Percentiles rank a stretch among this genome's conserved stretches.
Conservation (phyloP, 177 flowering plant species). For the Tripterygium wilfordii region DNA sequence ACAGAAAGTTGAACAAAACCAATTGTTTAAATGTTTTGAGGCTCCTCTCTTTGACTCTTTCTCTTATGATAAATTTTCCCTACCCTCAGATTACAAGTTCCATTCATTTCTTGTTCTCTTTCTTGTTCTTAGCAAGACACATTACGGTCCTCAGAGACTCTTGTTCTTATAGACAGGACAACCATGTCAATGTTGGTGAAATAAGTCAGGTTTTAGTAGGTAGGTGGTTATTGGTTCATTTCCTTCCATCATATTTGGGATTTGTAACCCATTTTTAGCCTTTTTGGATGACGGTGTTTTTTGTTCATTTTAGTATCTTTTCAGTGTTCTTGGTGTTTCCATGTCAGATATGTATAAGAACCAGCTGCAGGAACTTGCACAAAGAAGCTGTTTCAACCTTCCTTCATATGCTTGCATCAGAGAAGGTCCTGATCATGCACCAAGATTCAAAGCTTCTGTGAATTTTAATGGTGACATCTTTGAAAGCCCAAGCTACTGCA, state of each 20-base stretch:
- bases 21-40: background rate
- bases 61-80: slow-evolving; percentile 3
- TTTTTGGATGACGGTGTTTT: background rate
- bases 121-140: background rate
- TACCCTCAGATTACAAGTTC: background rate
- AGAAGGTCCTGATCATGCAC: slow-evolving; percentile 64
- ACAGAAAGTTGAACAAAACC: background rate
- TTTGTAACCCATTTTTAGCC: background rate
- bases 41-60: background rate
- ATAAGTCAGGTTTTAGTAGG: slow-evolving; percentile 15
- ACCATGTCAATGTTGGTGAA: slow-evolving; percentile 10
- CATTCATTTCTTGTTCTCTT: background rate
- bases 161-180: background rate
- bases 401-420: slow-evolving; percentile 49
- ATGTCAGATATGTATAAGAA: slow-evolving; percentile 47
- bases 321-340: background rate
- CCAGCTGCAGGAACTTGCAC: slow-evolving; percentile 58
- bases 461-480: slow-evolving; percentile 59
- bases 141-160: background rate
- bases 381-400: slow-evolving; percentile 54
- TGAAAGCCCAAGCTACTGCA: slow-evolving; percentile 40
- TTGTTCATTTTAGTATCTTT: background rate
- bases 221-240: too few relatives aligned
- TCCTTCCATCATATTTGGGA: background rate
- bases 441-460: slow-evolving; percentile 53